Evolutionary conservation across 116 monocot species (phyloP).

Genomic region (Thalassia testudinum): DNA sequence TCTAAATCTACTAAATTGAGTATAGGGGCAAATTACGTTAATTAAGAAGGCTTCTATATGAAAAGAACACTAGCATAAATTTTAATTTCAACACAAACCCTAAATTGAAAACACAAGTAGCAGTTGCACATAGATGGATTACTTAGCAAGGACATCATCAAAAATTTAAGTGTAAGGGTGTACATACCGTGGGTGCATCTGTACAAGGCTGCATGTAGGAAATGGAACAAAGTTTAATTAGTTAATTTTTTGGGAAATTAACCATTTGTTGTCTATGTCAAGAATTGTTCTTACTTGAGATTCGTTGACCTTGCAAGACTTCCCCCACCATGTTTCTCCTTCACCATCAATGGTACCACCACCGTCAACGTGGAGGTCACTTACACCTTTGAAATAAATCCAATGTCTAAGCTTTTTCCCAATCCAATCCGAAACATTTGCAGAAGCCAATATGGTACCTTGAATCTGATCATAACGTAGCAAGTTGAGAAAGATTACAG

Average conservation of each 20-base stretch:
- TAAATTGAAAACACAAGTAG: no score
- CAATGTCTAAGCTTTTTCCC: constrained; percentile 15
- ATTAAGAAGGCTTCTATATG: no score
- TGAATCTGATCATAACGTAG: constrained; percentile 50
- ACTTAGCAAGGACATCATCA: neutral
- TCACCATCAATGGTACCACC: constrained; percentile 59
- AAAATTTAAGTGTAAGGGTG: neutral
- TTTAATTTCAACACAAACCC: no score
- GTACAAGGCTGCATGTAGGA: constrained; percentile 46
- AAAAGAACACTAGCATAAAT: no score
- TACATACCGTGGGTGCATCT: constrained; percentile 74
- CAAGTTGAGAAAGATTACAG: no score
- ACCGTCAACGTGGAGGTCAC: constrained; percentile 30
- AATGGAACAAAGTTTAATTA: neutral
- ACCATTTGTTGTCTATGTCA: neutral
- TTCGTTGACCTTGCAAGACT: constrained; percentile 52
- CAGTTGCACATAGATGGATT: no score
- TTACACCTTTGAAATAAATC: constrained; percentile 25
- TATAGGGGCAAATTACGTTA: no score
- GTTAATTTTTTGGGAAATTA: neutral
- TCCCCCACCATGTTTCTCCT: constrained; percentile 50
- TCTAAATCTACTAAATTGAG: no score
- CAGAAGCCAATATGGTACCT: constrained; percentile 45
- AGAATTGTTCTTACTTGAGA: constrained; percentile 22
- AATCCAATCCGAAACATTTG: constrained; percentile 31